Conservation (phyloP, 139 green algal species). For the Closterium sp. region DNA sequence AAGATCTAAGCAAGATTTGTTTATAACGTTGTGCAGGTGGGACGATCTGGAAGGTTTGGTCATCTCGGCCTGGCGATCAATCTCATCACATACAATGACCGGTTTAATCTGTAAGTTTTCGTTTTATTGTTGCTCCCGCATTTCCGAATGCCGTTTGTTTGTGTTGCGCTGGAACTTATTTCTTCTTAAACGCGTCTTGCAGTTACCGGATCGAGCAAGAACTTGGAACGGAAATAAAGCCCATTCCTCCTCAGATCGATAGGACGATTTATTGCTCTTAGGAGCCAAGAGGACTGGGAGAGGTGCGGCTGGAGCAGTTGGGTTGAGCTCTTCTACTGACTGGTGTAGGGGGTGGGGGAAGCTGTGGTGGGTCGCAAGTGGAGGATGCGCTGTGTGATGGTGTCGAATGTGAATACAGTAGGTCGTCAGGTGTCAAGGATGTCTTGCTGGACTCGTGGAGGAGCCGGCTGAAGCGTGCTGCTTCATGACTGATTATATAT, state of each 20-base stretch:
- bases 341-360: neutral
- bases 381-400: neutral
- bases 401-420: neutral
- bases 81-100: slow-evolving; percentile 97
- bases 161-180: neutral
- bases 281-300: neutral
- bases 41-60: slow-evolving; percentile 95
- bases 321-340: neutral
- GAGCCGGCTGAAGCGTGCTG: neutral
- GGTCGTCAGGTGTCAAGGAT: neutral
- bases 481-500: neutral
- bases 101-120: slow-evolving; percentile 89
- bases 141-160: neutral
- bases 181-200: neutral
- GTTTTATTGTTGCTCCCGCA: neutral
- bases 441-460: neutral
- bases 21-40: slow-evolving; percentile 59
- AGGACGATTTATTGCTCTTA: slow-evolving; percentile 91
- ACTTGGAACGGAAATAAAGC: slow-evolving; percentile 98
- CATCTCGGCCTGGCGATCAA: slow-evolving; percentile 98
- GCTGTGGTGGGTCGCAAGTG: neutral
- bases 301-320: neutral
- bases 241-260: slow-evolving; percentile 95
- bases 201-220: slow-evolving; percentile 95
- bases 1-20: neutral